Evolutionary conservation across 2,329 filamentous ascomycete genomes (phyloP), one percentile per base, ranked within the genome.

Genomic region (Aspergillus pseudoterreus): DNA sequence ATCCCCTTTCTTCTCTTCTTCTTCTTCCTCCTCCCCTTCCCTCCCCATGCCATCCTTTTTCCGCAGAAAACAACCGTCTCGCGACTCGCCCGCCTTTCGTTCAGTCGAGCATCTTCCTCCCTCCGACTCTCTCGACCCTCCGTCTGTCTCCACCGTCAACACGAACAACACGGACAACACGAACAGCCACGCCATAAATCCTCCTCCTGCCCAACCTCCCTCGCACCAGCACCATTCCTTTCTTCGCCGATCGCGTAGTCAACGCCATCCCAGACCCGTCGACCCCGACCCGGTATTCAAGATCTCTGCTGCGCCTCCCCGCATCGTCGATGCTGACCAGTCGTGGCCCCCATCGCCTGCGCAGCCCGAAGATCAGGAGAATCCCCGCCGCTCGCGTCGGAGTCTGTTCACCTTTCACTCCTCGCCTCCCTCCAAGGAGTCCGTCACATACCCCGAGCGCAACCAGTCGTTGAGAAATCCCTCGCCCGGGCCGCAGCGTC

Each of bases 261-360:
- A 64, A 17, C 61, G 62, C 44, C 60, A 62, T 46, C 57, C 57
- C 32, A 56, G 56, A 12, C 45, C 35, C 22, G 14, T 36, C 35
- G 30, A 22, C 11, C 19, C n/a, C 45, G 21, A 47, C 17, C 47
- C 54, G 30, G 54, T 48, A 45, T 38, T 17, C 11, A 35, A 33
- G 12, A 11, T 51, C 19, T 19, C 32, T 45, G 39, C 48, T 35
- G 43, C 51, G 17, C 45, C 45, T 36, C 54, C 59, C 51, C 50
- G 57, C 43, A 52, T 57, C 17, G 53, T 61, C 52, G 61, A 60
- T 58, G 55, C 60, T 51, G 62, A 64, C 53, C 64, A 58, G 56
- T 55, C 59, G 45, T 60, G 53, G 51, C 33, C 53, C 38, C 50
- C 45, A 4, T 44, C 53, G 33, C 52, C 49, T 41, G 53, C 39